Percentiles rank a stretch among this genome's conserved stretches.
Conservation (phyloP, 305 asterid species). For the Withania somnifera region DNA sequence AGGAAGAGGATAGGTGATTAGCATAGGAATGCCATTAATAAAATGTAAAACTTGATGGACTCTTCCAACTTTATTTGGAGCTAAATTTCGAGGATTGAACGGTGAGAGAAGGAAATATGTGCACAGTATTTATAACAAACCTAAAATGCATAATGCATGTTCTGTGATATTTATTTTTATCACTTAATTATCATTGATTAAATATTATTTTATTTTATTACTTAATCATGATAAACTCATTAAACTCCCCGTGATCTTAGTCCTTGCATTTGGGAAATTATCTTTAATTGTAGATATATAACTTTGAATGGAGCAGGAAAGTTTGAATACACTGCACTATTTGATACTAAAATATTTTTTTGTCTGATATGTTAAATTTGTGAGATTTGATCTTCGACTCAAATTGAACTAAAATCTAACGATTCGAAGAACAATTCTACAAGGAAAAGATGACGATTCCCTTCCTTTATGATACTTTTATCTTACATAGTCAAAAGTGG, state of each 20-base stretch:
- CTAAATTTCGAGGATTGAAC: too few species aligned
- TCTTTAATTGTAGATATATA: neutral
- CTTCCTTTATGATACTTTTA: neutral
- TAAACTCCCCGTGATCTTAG: neutral
- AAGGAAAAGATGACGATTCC: neutral
- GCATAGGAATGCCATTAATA: too few species aligned
- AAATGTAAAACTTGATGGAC: too few species aligned
- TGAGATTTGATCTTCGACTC: neutral
- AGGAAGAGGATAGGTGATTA: too few species aligned
- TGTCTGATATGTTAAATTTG: neutral
- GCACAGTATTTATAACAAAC: too few species aligned
- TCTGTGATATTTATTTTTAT: too few species aligned
- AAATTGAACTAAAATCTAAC: neutral
- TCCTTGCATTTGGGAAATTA: neutral
- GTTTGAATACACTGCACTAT: neutral
- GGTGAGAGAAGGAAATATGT: too few species aligned
- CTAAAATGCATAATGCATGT: too few species aligned
- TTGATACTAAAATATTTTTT: neutral
- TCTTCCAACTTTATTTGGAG: too few species aligned
- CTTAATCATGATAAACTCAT: too few species aligned
- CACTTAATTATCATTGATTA: too few species aligned
- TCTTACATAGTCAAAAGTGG: neutral
- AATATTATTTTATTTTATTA: too few species aligned
- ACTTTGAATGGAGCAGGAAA: neutral
- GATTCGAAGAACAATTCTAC: neutral